Base-by-base conservation (phyloP, 495 filamentous ascomycete species). In the Xylaria longipes region DNA sequence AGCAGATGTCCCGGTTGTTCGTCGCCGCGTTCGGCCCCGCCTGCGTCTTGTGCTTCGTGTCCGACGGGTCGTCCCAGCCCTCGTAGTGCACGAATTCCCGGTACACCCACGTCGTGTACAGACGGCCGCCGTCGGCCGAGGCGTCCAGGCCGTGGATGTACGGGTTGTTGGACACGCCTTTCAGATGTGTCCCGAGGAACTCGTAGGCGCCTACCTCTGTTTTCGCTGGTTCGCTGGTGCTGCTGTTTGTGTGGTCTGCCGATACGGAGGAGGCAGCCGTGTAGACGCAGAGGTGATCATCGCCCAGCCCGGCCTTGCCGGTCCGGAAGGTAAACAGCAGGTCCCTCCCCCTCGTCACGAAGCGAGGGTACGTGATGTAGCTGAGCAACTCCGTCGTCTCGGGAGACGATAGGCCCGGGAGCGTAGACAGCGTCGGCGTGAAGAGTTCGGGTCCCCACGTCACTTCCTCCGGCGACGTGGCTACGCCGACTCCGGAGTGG, bases 311-410 rank as follows among this genome's bases (percentile, higher is more conserved):
- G 25, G 83, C 85, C 72, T 83, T 84, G 63, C 85, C 83, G 31
- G 84, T 85, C 0, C 85, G 84, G 69, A 84, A 78, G 20, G 84
- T 80, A 69, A 81, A 82, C 31, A 87, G 79, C 17, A 87, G 77
- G 56, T 75, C 69, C 9, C 43, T 62, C n/a, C 50, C 62, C 12
- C 52, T 33, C 37, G 72, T 72, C 0, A 81, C 78, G 69, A 87
- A 87, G 4, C 84, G 82, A 35, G 85, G 85, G 70, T 87, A 87
- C 0, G 85, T 86, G 6, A 87, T 76, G 66, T 84, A 79, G 54
- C 72, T 71, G 65, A 84, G 80, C 35, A 75, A 75, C 22, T 46
- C 68, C 9, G 22, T 43, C 8, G 4, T 45, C 45, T 74, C 66
- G 0, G 70, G 73, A 0, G 76, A 56, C 9, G 64, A 66, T 1